Conservation (phyloP, 2,329 filamentous ascomycete genomes). For the Alternaria sp. region DNA sequence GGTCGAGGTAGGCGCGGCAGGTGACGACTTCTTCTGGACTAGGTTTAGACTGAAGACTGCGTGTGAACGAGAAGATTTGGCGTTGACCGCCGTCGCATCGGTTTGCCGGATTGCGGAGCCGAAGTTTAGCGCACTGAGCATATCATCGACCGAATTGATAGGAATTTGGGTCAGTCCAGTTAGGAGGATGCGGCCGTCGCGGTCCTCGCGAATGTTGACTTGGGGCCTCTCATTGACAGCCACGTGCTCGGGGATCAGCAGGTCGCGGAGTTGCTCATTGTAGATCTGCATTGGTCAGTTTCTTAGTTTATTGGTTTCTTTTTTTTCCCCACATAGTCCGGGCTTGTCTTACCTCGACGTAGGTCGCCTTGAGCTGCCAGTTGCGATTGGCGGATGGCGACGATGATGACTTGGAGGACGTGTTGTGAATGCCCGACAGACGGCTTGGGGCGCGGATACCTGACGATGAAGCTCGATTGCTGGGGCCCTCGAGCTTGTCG, state of each 20-base stretch:
- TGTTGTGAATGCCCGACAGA: conserved; percentile 68
- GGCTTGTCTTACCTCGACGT: conserved; percentile 68
- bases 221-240: conserved; percentile 73
- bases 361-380: conserved; percentile 93
- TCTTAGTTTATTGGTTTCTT: not conserved
- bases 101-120: conserved; percentile 95
- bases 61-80: conserved; percentile 95
- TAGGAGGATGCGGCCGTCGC: conserved; percentile 91
- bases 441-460: conserved; percentile 73
- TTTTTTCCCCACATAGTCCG: not conserved
- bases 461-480: conserved; percentile 71
- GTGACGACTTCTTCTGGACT: conserved; percentile 78
- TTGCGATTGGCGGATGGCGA: conserved; percentile 68
- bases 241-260: conserved; percentile 79
- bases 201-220: conserved; percentile 93
- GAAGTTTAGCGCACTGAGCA: conserved; percentile 87
- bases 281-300: conserved; percentile 73
- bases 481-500: conserved; percentile 76
- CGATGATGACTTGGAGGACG: conserved; percentile 54
- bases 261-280: conserved; percentile 92
- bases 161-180: conserved; percentile 88
- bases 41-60: conserved; percentile 96
- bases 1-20: conserved; percentile 56
- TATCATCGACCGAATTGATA: conserved; percentile 89
- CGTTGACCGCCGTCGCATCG: conserved; percentile 95